Evolutionary conservation across 2,329 filamentous ascomycete genomes (phyloP), one percentile per base, ranked within the genome.

Genomic region (Penicillium decumbens): DNA sequence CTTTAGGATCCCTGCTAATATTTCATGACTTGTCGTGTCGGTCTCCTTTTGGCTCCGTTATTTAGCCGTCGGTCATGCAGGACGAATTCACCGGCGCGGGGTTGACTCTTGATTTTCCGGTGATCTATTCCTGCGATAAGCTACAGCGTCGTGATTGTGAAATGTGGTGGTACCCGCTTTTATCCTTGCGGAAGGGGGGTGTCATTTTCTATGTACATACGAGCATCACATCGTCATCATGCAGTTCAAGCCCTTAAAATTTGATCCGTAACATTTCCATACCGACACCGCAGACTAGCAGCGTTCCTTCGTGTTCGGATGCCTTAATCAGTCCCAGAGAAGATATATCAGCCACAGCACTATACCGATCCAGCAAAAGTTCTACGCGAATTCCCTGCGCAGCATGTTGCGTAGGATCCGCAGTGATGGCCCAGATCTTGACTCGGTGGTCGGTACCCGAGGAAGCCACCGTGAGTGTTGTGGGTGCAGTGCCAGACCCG

Each of bases 321-420:
- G 55, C 47, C 12, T 44, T 49, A 40, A 75, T 59, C 2, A 75
- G 54, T n/a, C 72, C 73, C 62, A 82, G 64, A 25, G 73, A 72
- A 2, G 79, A 77, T 15, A 80, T 73, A 65, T 83, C 80, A 12
- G 80, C 80, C 3, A 83, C 77, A 24, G 73, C 67, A 18, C 77
- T 80, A 51, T 72, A 73, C 40, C 54, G 50, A 45, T 73, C 63
- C 5, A 62, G 32, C 20, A 62, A 12, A 20, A 64, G 60, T 8
- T 56, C 38, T 30, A 69, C 55, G 8, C 45, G 48, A 7, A 69
- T 64, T 6, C 41, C 57, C 20, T 64, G 49, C 6, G 55, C 37
- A 8, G 51, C 58, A 13, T 37, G 24, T 38, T 54, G 49, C n/a
- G 49, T 45, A 9, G 53, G 38, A 48, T 69, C 61, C 32, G 74